phyloP scores from a whole-genome alignment of 352 stramenopile species.

The Pythium pyrilobum region DNA sequence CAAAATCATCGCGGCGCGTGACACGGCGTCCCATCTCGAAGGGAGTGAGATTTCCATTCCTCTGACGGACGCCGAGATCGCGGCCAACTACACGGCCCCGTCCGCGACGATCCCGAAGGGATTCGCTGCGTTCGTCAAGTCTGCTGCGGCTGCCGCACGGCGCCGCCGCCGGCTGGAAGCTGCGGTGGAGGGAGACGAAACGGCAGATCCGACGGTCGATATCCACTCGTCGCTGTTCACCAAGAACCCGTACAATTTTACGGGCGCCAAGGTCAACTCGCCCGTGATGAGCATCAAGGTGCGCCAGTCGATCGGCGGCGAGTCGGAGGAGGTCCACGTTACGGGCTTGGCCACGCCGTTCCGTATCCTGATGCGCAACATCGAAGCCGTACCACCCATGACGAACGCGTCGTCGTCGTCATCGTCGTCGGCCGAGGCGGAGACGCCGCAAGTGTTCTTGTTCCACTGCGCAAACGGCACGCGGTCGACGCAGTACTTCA shows the following conservation, averaged over 20 bases:
- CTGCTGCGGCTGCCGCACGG: conserved; percentile 7
- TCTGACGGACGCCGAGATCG: conserved; percentile 33
- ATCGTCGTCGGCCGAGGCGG: conserved; percentile 1
- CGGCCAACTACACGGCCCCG: conserved; percentile 43
- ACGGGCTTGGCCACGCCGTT: conserved; percentile 34
- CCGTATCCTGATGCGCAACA: conserved; percentile 49
- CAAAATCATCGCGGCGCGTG: conserved; percentile 39
- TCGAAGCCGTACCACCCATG: conserved; percentile 22
- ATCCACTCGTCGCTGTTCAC: conserved; percentile 59
- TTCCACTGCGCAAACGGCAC: conserved; percentile 45
- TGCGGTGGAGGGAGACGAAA: conserved; percentile 9
- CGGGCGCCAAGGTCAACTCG: conserved; percentile 41
- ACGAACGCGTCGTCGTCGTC: not conserved
- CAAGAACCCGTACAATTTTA: conserved; percentile 63
- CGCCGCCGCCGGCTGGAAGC: conserved; percentile 9
- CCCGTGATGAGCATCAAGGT: conserved; percentile 60
- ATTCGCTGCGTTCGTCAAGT: conserved; percentile 36
- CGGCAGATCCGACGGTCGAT: conserved; percentile 37
- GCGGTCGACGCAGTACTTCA: conserved; percentile 48
- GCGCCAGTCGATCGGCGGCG: conserved; percentile 14
- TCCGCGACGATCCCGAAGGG: conserved; percentile 44
- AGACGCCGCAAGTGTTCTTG: conserved; percentile 22
- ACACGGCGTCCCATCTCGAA: conserved; percentile 41
- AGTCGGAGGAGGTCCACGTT: conserved; percentile 29
- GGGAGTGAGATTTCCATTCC: conserved; percentile 28